Percentiles rank a stretch among this genome's conserved stretches.
Evolutionary conservation across 2,329 filamentous ascomycete genomes (phyloP).

Genomic region (Ascochyta rabiei): DNA sequence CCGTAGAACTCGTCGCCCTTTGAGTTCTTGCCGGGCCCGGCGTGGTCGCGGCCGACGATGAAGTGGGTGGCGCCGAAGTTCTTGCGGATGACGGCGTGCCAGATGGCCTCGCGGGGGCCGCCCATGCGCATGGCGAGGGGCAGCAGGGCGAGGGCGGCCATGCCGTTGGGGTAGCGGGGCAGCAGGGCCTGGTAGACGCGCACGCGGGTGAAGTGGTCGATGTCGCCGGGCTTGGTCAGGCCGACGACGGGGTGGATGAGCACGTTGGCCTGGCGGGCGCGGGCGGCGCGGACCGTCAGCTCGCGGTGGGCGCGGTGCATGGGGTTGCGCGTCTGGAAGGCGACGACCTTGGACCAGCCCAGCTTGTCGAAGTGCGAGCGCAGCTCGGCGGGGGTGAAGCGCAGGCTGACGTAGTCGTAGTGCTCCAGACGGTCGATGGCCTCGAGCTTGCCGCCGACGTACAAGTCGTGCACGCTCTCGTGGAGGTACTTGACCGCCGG

Average conservation of each 20-base stretch:
- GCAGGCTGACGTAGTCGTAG: constrained; percentile 97
- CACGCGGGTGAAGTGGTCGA: constrained; percentile 99
- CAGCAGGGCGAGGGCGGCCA: constrained; percentile 94
- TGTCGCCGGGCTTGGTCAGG: constrained; percentile 98
- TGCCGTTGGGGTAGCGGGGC: constrained; percentile 96
- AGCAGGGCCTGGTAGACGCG: constrained; percentile 98
- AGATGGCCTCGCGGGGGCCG: constrained; percentile 96
- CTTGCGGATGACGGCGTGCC: constrained; percentile 99
- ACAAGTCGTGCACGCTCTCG: constrained; percentile 81
- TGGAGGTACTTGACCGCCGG: constrained; percentile 91
- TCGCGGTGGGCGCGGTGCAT: constrained; percentile 99
- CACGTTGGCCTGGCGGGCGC: constrained; percentile 95
- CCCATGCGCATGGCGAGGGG: constrained; percentile 99
- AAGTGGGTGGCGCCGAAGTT: constrained; percentile 99
- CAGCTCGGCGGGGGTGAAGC: constrained; percentile 93
- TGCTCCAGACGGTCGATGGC: constrained; percentile 95
- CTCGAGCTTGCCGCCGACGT: constrained; percentile 94
- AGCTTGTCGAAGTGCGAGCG: constrained; percentile 99
- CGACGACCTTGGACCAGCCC: constrained; percentile 95
- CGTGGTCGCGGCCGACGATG: constrained; percentile 98
- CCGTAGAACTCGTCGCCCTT: constrained; percentile 97
- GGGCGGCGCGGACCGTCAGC: constrained; percentile 94
- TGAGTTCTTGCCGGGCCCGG: constrained; percentile 97
- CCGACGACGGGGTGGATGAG: constrained; percentile 99
- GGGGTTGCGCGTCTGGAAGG: constrained; percentile 96